A percentile compares a stretch with the other conserved stretches of the same genome.
These are phyloP conservation scores for Pilatotrama ljubarskyi DNA, from an alignment of 768 basidiomycete genomes.

Conservation along the genomic window DNA sequence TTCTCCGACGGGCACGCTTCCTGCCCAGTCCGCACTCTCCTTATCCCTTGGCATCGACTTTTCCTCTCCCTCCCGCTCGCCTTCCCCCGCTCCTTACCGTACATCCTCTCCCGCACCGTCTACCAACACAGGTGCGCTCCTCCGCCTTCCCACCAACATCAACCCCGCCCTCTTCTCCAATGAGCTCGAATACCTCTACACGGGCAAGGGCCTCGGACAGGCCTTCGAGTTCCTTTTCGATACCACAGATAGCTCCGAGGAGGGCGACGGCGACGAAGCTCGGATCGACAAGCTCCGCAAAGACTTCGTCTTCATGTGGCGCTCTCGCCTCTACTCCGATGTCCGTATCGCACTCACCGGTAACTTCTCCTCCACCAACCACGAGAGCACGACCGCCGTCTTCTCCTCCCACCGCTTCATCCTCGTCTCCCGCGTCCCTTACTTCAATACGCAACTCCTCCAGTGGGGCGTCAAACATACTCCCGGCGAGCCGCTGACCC, in stretches of 20 bases:
- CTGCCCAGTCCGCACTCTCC: constrained; percentile 62
- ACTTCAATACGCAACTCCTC: constrained; percentile 82
- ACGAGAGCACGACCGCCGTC: constrained; percentile 73
- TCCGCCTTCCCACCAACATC: constrained; percentile 66
- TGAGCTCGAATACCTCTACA: constrained; percentile 93
- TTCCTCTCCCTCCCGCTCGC: constrained; percentile 40
- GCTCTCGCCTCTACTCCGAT: constrained; percentile 91
- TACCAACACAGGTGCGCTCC: constrained; percentile 42
- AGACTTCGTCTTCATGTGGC: constrained; percentile 97
- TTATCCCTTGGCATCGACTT: constrained; percentile 49
- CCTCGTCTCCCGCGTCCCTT: constrained; percentile 83
- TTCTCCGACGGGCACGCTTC: constrained; percentile 50
- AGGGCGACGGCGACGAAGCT: constrained; percentile 49
- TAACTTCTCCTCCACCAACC: constrained; percentile 60
- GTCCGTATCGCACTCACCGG: constrained; percentile 79
- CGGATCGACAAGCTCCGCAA: constrained; percentile 85
- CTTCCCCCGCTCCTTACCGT: constrained; percentile 48
- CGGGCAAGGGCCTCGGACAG: constrained; percentile 85
- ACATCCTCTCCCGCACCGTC: constrained; percentile 48
- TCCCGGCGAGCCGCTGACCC: constrained; percentile 50
- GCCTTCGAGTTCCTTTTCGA: constrained; percentile 89
- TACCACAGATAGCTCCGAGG: constrained; percentile 41
- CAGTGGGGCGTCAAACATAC: constrained; percentile 51
- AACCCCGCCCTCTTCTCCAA: constrained; percentile 84
- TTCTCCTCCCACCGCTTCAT: constrained; percentile 95